Conservation (phyloP, 2,329 filamentous ascomycete species). For the Aspergillus floridensis region DNA sequence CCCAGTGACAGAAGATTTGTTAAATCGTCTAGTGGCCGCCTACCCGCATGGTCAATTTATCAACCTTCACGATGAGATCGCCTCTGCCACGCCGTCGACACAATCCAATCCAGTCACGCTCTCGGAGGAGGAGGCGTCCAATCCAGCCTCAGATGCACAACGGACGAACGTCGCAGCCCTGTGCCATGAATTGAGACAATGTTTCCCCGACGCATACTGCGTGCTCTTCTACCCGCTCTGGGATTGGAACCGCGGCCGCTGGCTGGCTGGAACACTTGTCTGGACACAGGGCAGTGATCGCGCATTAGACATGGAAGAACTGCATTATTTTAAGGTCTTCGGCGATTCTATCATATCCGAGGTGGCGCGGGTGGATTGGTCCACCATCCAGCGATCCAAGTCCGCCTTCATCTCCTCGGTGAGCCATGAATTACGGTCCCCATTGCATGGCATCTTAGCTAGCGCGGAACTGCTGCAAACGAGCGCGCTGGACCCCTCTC, state of each 20-base stretch:
- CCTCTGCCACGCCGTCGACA: neutral
- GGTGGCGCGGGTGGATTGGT: slow-evolving; percentile 34
- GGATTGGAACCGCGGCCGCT: slow-evolving; percentile 31
- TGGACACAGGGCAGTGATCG: slow-evolving; percentile 25
- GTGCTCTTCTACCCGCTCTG: slow-evolving; percentile 32
- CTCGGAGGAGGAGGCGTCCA: neutral
- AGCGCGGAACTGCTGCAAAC: slow-evolving; percentile 49
- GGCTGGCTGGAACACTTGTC: slow-evolving; percentile 30
- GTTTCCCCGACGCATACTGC: slow-evolving; percentile 23
- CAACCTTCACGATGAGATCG: slow-evolving; percentile 11
- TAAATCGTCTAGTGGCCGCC: slow-evolving; percentile 17
- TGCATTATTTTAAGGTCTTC: slow-evolving; percentile 36
- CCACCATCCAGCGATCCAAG: slow-evolving; percentile 45
- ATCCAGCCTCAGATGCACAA: neutral
- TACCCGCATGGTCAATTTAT: slow-evolving; percentile 28
- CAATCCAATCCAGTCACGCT: neutral
- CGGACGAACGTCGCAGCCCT: neutral
- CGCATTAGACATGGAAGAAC: slow-evolving; percentile 21
- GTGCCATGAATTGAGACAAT: slow-evolving; percentile 7
- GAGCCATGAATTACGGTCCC: slow-evolving; percentile 51
- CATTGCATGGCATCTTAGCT: slow-evolving; percentile 45
- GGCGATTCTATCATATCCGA: slow-evolving; percentile 38
- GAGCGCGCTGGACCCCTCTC: slow-evolving; percentile 37
- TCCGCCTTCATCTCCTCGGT: slow-evolving; percentile 53
- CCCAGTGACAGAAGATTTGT: slow-evolving; percentile 17